These are phyloP conservation scores for Batrachochytrium dendrobatidis DNA, from an alignment of 371 early-diverging fungal species.

Conservation along the genomic window DNA sequence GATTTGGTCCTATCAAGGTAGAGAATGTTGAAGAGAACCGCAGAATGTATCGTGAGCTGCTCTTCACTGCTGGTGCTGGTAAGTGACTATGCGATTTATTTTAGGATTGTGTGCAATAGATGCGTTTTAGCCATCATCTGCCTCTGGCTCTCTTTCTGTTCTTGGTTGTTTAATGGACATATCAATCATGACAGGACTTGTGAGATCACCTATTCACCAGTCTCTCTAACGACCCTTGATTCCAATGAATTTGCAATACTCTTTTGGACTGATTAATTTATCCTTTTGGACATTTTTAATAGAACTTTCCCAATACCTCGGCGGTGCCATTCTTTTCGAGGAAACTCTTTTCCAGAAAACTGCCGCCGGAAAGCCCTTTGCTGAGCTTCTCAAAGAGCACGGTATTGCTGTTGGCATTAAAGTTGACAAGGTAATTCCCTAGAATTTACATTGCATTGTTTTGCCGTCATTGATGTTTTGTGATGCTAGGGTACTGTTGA, in stretches of 20 bases:
- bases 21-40: slow-evolving; percentile 59
- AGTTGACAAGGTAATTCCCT: slow-evolving; percentile 55
- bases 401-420: slow-evolving; percentile 58
- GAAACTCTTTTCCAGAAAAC: slow-evolving; percentile 55
- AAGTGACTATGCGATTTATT: slow-evolving; percentile 7
- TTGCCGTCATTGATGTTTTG: too few relatives aligned
- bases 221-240: too few relatives aligned
- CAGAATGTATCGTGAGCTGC: slow-evolving; percentile 53
- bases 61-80: slow-evolving; percentile 49
- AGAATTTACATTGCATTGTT: too few relatives aligned
- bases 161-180: background rate
- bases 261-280: too few relatives aligned
- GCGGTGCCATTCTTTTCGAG: slow-evolving; percentile 62
- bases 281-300: too few relatives aligned
- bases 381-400: slow-evolving; percentile 37
- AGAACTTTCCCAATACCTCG: slow-evolving; percentile 45
- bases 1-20: slow-evolving; percentile 45
- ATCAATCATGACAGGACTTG: too few relatives aligned
- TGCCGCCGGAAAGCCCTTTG: slow-evolving; percentile 41
- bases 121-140: slow-evolving; percentile 1
- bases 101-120: background rate
- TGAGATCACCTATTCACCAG: too few relatives aligned
- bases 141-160: background rate
- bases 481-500: slow-evolving; percentile 34
- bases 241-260: too few relatives aligned